phyloP scores from a whole-genome alignment of 768 basidiomycete species.

The Dictyophora rubrovolvata region DNA sequence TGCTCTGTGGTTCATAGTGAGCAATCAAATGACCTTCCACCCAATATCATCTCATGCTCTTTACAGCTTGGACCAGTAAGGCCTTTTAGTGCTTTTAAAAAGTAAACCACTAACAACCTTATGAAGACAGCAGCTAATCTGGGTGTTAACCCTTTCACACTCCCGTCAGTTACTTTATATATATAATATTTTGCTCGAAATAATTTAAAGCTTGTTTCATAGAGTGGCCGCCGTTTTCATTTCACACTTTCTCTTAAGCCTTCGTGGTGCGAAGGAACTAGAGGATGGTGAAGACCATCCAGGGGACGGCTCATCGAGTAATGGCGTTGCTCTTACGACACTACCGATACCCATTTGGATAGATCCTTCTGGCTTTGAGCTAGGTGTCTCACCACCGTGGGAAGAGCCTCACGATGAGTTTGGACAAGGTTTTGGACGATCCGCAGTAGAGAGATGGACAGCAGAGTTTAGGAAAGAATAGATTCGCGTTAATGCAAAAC shows the following conservation, averaged over 20 bases:
- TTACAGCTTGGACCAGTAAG: not conserved
- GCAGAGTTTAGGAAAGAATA: not conserved
- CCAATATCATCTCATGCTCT: not conserved
- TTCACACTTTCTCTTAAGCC: slow-evolving; percentile 1
- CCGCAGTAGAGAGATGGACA: not conserved
- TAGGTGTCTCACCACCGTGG: not conserved
- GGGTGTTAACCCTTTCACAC: slow-evolving; percentile 3
- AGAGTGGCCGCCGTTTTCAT: not conserved
- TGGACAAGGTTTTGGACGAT: not conserved
- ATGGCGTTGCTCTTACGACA: not conserved
- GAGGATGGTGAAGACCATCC: not conserved
- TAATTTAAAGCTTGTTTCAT: not conserved
- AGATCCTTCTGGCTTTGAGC: not conserved
- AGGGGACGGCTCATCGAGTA: not conserved
- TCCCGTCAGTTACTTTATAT: not conserved
- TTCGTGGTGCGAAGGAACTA: not conserved
- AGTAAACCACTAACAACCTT: not conserved
- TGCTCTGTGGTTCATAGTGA: slow-evolving; percentile 3
- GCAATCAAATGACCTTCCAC: not conserved
- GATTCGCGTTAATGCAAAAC: not conserved
- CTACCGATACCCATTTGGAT: not conserved
- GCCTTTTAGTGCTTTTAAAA: not conserved
- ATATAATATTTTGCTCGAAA: not conserved
- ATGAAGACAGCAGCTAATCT: not conserved
- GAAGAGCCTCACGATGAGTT: not conserved